Conservation (phyloP, 352 stramenopile species). For the Globisporangium yorkense region DNA sequence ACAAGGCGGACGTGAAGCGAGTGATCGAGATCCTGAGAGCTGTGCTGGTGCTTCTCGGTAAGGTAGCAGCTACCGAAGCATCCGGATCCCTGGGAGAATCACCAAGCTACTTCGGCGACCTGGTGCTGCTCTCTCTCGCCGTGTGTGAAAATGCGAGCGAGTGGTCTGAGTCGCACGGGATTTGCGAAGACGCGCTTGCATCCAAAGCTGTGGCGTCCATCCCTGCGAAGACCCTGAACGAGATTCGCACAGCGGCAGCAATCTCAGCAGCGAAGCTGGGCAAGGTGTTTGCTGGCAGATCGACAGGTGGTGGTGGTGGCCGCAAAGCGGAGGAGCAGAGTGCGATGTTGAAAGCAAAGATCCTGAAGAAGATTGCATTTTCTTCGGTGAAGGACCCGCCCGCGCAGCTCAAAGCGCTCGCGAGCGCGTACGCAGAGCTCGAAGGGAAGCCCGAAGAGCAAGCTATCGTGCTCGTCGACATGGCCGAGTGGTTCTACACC, state of each 20-base stretch:
- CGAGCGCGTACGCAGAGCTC: slow-evolving; percentile 51
- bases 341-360: slow-evolving; percentile 48
- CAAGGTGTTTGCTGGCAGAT: slow-evolving; percentile 17
- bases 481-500: slow-evolving; percentile 83
- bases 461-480: slow-evolving; percentile 60
- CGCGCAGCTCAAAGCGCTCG: slow-evolving; percentile 50
- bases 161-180: slow-evolving; percentile 35
- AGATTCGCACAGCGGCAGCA: slow-evolving; percentile 43
- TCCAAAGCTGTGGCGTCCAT: slow-evolving; percentile 11
- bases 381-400: slow-evolving; percentile 51
- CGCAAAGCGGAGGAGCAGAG: slow-evolving; percentile 32
- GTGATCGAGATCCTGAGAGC: slow-evolving; percentile 19
- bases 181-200: slow-evolving; percentile 29
- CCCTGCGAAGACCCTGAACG: slow-evolving; percentile 24
- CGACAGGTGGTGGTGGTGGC: slow-evolving; percentile 12
- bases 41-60: slow-evolving; percentile 19
- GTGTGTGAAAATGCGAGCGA: slow-evolving; percentile 41
- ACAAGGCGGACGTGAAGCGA: slow-evolving; percentile 14
- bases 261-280: slow-evolving; percentile 58
- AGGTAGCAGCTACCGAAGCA: slow-evolving; percentile 10
- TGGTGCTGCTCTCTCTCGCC: slow-evolving; percentile 47
- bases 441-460: slow-evolving; percentile 57
- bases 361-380: slow-evolving; percentile 61
- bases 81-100: neutral
- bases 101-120: slow-evolving; percentile 29